These are phyloP conservation scores for Madurella fahalii DNA, from an alignment of 2,329 filamentous ascomycete genomes.

Conservation along the genomic window DNA sequence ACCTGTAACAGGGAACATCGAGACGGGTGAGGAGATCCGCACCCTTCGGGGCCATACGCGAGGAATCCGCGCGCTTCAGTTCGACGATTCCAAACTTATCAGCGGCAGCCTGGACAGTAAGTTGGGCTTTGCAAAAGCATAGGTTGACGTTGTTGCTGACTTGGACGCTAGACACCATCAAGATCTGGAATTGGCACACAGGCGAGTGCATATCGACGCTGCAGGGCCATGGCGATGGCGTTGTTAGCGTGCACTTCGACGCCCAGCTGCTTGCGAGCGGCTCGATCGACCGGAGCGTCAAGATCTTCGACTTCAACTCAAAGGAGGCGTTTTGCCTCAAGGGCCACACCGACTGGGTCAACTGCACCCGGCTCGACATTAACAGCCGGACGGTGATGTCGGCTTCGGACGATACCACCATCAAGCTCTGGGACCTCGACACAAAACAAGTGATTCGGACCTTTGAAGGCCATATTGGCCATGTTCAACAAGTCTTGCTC, in stretches of 20 bases:
- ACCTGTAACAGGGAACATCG: constrained; percentile 58
- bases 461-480: constrained; percentile 88
- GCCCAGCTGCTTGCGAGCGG: constrained; percentile 80
- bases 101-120: constrained; percentile 70
- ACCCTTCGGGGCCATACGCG: constrained; percentile 78
- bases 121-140: neutral
- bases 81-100: constrained; percentile 77
- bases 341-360: constrained; percentile 93
- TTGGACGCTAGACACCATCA: constrained; percentile 67
- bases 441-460: constrained; percentile 70
- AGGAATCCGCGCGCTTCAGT: constrained; percentile 85
- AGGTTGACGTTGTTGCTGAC: constrained; percentile 12
- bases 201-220: constrained; percentile 82
- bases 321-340: constrained; percentile 75
- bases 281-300: constrained; percentile 83
- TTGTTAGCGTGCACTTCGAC: constrained; percentile 85
- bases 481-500: constrained; percentile 86
- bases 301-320: constrained; percentile 87
- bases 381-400: constrained; percentile 83
- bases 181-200: constrained; percentile 95
- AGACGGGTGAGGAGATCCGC: constrained; percentile 80
- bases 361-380: constrained; percentile 84
- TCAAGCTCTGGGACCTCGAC: constrained; percentile 91
- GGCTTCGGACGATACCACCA: constrained; percentile 86
- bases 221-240: constrained; percentile 71